phyloP scores from a whole-genome alignment of 2,329 filamentous ascomycete genomes.

The Neopestalotiopsis sp. region DNA sequence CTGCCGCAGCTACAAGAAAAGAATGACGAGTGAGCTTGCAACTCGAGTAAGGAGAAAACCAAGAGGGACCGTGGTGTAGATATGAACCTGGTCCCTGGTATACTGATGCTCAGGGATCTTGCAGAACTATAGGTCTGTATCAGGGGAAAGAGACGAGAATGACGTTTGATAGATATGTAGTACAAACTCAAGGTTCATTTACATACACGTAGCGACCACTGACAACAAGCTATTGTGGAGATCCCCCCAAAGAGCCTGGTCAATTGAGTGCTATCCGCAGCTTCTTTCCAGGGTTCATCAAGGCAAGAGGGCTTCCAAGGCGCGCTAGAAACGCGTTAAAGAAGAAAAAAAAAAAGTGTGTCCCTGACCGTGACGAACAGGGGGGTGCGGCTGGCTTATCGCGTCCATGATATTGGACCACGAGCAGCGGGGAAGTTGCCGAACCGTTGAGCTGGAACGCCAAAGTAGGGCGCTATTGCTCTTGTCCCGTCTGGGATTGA shows the following conservation, averaged over 20 bases:
- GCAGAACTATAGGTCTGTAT: neutral
- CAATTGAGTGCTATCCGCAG: neutral
- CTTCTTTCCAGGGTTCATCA: neutral
- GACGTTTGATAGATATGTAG: neutral
- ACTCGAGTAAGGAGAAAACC: neutral
- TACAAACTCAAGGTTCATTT: neutral
- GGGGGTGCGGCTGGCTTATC: neutral
- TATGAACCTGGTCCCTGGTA: neutral
- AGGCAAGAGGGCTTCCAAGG: neutral
- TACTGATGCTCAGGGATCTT: neutral
- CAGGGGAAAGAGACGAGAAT: neutral
- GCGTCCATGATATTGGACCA: neutral
- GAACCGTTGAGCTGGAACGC: conserved; percentile 22
- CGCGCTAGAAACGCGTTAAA: conserved; percentile 7
- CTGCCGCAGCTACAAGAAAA: neutral
- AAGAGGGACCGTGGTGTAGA: neutral
- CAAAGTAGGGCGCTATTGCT: neutral
- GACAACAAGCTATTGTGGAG: conserved; percentile 5
- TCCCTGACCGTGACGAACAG: neutral
- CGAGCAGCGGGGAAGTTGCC: conserved; percentile 30
- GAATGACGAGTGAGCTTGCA: neutral
- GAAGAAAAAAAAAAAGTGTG: conserved; percentile 4
- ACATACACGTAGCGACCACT: neutral
- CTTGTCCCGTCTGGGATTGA: conserved; percentile 5
- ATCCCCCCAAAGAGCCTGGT: neutral